Evolutionary conservation across 2,329 filamentous ascomycete species (phyloP).

Genomic region (Onygenales sp.): DNA sequence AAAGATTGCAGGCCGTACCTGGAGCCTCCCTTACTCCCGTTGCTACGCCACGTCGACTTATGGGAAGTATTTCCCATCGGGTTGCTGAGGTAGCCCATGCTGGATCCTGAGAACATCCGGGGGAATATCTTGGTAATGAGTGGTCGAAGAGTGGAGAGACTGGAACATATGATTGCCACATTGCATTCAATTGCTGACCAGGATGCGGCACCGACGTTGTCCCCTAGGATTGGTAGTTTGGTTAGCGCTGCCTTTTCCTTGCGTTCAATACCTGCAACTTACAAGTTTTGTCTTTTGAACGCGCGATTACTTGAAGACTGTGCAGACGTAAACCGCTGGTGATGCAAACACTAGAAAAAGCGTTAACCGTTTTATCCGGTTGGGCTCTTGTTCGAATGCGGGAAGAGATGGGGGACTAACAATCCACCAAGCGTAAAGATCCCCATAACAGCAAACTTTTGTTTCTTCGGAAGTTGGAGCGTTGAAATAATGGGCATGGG

Average conservation of each 20-base stretch:
- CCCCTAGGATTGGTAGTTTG: constrained; percentile 12
- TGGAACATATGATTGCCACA: constrained; percentile 33
- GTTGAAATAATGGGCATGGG: constrained; percentile 34
- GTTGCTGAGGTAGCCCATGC: background rate
- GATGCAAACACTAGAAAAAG: constrained; percentile 26
- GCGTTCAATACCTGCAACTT: constrained; percentile 4
- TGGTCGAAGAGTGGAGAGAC: constrained; percentile 19
- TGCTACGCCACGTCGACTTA: background rate
- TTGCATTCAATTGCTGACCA: constrained; percentile 36
- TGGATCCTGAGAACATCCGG: background rate
- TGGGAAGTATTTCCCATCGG: background rate
- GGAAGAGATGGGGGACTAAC: constrained; percentile 17
- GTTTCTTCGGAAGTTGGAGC: constrained; percentile 29
- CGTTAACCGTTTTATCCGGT: constrained; percentile 5
- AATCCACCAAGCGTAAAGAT: constrained; percentile 36
- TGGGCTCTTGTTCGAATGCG: background rate
- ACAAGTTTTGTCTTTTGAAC: constrained; percentile 22
- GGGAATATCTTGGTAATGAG: constrained; percentile 1
- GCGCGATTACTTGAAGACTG: constrained; percentile 20
- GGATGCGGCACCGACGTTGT: constrained; percentile 30
- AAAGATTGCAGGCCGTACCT: background rate
- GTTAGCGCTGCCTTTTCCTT: background rate
- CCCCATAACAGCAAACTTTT: constrained; percentile 31
- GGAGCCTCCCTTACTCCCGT: background rate
- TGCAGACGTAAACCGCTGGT: constrained; percentile 29